Base-by-base conservation (phyloP, 345 rosid species). In the Dimocarpus longan region DNA sequence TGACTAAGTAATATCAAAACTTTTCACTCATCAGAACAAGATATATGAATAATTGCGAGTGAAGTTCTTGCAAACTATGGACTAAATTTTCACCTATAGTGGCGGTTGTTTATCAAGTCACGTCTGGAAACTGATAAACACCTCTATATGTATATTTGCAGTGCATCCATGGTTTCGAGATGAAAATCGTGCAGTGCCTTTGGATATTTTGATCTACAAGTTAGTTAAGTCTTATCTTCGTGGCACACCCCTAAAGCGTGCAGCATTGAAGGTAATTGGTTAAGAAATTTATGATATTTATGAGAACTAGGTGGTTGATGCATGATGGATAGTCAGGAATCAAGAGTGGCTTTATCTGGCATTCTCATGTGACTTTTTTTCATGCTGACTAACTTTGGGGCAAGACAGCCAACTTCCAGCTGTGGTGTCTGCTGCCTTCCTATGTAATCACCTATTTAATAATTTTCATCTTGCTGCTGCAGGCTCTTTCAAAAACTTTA, bases 401-500 rank as follows among this genome's bases (percentile, higher is more conserved):
- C n/a, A 65, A 64, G 43, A 39, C 5, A 56, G 74, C 43, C 57
- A 24, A n/a, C 15, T 76, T 50, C 46, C 15, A 10, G 12, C 11
- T 42, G 52, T 56, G 24, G 32, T 40, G 39, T 26, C 50, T 15
- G 40, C 62, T 68, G 28, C 40, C 44, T 65, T 63, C 75, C 60
- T 21, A 32, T 57, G 5, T 24, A 21, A 12, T 71, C 59, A 66
- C 26, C 37, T 66, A 12, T 46, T 21, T 26, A 2, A 32, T 46
- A 75, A 64, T 62, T 64, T 66, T 76, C 32, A 40, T 76, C 72
- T 22, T 48, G 42, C 48, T 62, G 52, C 26, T 68, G 84, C 85
- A 96, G 99, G 95, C 99, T 71, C 97, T 94, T 78, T 91, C 98
- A 40, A 96, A 91, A 86, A 95, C 97, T 40, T 87, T 96, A 85